Conservation (phyloP, 495 filamentous ascomycete species). For the Tuber melanosporum region DNA sequence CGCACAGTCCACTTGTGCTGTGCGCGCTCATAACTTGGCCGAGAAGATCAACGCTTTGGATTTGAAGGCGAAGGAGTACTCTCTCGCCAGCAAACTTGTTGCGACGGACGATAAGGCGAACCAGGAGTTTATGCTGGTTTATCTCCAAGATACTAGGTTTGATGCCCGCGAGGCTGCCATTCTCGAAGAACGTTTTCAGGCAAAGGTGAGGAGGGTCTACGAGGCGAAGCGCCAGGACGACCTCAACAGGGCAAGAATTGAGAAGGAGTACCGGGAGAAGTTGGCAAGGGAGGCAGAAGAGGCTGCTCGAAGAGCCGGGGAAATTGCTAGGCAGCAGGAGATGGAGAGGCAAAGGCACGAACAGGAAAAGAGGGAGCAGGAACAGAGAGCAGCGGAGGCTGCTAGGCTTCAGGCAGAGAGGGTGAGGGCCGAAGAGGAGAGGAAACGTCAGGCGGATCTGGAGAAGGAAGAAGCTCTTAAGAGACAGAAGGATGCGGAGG, state of each 20-base stretch:
- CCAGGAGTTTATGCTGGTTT: constrained; percentile 34
- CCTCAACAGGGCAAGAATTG: constrained; percentile 17
- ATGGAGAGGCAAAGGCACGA: constrained; percentile 28
- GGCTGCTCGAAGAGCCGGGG: constrained; percentile 30
- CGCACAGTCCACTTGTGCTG: constrained; percentile 26
- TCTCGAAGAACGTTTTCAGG: constrained; percentile 35
- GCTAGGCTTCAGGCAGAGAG: constrained; percentile 31
- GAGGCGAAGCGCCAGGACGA: constrained; percentile 31
- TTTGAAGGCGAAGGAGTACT: constrained; percentile 39
- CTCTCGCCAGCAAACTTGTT: constrained; percentile 33
- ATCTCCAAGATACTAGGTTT: constrained; percentile 37
- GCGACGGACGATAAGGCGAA: constrained; percentile 20
- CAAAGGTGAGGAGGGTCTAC: constrained; percentile 33
- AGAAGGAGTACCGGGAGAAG: constrained; percentile 27
- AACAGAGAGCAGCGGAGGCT: constrained; percentile 24
- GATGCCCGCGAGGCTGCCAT: constrained; percentile 33
- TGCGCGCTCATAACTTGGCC: constrained; percentile 24
- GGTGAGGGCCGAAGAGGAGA: constrained; percentile 28
- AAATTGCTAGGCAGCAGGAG: constrained; percentile 29
- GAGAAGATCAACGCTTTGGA: constrained; percentile 29
- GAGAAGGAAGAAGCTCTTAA: constrained; percentile 22
- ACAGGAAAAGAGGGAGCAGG: constrained; percentile 30
- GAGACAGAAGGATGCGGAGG: constrained; percentile 22
- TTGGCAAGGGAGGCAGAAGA: constrained; percentile 26
- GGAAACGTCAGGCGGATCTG: constrained; percentile 22